Evolutionary conservation across 306 rosid species (phyloP).

Genomic region (Adenanthera pavonina): DNA sequence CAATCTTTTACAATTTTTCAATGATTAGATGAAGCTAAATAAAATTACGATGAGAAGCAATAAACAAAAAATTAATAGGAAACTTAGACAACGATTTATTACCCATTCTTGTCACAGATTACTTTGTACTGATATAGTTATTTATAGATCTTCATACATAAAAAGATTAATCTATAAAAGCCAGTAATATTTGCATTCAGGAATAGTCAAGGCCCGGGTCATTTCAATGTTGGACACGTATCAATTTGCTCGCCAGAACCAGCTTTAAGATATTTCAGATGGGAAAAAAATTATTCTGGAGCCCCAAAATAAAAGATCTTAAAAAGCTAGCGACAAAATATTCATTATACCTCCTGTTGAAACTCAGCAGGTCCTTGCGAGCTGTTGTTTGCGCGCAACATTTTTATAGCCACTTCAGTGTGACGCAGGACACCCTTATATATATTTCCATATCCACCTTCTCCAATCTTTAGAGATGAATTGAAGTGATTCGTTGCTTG

Average conservation of each 20-base stretch:
- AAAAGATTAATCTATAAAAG: conserved; percentile 2
- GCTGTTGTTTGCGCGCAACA: conserved; percentile 56
- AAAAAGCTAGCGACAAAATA: background rate
- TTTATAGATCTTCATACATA: background rate
- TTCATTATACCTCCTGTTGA: conserved; percentile 79
- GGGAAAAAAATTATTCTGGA: conserved; percentile 12
- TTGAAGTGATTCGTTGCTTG: conserved; percentile 74
- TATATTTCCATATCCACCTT: conserved; percentile 95
- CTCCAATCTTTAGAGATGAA: conserved; percentile 77
- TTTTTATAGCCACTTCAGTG: conserved; percentile 86
- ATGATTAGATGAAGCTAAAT: background rate
- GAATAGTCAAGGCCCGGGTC: background rate
- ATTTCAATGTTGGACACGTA: conserved; percentile 13
- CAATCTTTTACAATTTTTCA: background rate
- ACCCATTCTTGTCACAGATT: background rate
- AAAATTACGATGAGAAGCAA: conserved; percentile 8
- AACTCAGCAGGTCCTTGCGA: conserved; percentile 88
- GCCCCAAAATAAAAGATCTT: conserved; percentile 15
- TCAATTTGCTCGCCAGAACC: background rate
- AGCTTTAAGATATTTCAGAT: conserved; percentile 6
- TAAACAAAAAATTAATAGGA: background rate
- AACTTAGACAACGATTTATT: background rate
- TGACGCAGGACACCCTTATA: conserved; percentile 72
- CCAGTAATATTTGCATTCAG: conserved; percentile 7
- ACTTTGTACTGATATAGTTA: background rate